Evolutionary conservation across 371 early-diverging fungal genomes (phyloP).

Genomic region (Actinomucor elegans): DNA sequence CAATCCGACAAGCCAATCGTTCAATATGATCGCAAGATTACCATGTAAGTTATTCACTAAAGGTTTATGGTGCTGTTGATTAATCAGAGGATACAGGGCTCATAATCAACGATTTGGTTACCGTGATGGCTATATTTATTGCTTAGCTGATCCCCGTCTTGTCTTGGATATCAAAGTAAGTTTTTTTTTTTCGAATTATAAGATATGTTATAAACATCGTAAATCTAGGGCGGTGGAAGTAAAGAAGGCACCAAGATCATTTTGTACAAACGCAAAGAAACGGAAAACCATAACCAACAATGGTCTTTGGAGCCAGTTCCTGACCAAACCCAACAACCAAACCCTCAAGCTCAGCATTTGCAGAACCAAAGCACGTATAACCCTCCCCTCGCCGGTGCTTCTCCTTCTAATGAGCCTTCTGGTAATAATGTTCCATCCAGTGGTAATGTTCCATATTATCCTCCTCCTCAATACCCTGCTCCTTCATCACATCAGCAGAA

Average conservation of each 20-base stretch:
- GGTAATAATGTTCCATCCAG: no score
- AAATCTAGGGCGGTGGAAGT: constrained; percentile 28
- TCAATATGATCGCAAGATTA: constrained; percentile 43
- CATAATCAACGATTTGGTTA: constrained; percentile 49
- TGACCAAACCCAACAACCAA: constrained; percentile 9
- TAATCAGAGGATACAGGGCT: constrained; percentile 21
- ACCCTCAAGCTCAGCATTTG: not conserved
- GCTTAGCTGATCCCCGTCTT: constrained; percentile 41
- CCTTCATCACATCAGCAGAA: no score
- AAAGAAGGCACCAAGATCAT: constrained; percentile 41
- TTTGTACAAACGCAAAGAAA: constrained; percentile 38
- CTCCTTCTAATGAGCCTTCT: not conserved
- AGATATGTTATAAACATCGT: not conserved
- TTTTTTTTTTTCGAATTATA: not conserved
- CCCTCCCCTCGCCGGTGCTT: no score
- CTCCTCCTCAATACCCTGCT: no score
- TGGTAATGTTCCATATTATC: constrained; percentile 1
- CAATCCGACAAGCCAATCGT: constrained; percentile 35
- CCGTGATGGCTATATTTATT: constrained; percentile 43
- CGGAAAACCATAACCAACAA: constrained; percentile 38
- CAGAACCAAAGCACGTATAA: not conserved
- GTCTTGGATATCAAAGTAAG: constrained; percentile 41
- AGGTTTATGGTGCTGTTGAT: not conserved
- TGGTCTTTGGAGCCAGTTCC: constrained; percentile 35
- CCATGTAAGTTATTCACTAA: constrained; percentile 14